Base-by-base conservation (phyloP, 2,329 filamentous ascomycete species). In the Clarireedia monteithiana region DNA sequence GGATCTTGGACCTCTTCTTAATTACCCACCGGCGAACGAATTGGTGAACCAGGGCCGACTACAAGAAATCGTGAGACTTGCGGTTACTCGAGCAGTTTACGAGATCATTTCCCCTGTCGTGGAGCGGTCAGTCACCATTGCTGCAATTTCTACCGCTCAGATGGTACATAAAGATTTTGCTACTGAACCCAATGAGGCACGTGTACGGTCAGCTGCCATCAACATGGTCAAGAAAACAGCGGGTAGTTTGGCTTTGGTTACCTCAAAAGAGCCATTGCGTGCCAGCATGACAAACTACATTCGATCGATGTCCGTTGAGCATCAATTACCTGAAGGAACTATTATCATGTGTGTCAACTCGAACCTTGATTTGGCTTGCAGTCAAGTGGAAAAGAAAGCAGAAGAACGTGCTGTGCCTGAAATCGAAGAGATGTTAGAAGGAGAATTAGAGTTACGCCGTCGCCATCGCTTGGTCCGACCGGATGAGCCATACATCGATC, bases 321-420 rank as follows among this genome's bases (percentile, higher is more conserved):
- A 86, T 64, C 88, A 89, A 15, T 80, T 99, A 59, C 90, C 94
- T 0, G 94, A 99, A 73, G 94, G 94, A 6, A 89, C 94, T 34
- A 94, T 99, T 59, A 82, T 97, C 56, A 96, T 99, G 89, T 97
- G 95, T 71, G 92, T 99, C 59, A 99, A 97, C 70, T 92, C 95
- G 62, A 99, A 99, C 69, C 80, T 99, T 30, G 94, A 99, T 64
- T 80, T 91, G 42, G 92, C 95, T 48, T 97, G 94, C 68, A 87
- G 83, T 64, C 89, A 96, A 60, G 95, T 99, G 47, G 94, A 99
- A 72, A 91, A 94, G 71, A 91, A 94, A 52, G 95, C 94, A 3
- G 92, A 97, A 70, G 89, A 95, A 66, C 88, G 92, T 59, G 94
- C 94, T 9, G 77, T 96, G 40, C 88, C 89, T 2, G 94, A 99